Base-by-base conservation (phyloP, 1,284 basidiomycete species). In the Apiotrichum gracile region DNA sequence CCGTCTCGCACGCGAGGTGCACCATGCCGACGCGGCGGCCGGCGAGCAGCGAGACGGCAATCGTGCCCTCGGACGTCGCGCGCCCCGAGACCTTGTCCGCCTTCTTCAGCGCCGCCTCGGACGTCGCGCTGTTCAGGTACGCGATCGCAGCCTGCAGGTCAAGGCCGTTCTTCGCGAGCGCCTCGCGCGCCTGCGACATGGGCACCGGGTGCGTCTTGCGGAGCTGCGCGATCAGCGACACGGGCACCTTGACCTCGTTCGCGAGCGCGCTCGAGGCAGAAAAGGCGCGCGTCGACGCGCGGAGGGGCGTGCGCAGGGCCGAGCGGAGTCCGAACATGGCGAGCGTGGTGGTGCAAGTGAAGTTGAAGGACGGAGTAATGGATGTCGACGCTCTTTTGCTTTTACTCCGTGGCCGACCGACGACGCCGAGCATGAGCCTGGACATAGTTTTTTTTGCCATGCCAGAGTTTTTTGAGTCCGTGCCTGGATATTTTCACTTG, bases 1-100 rank as follows among this genome's bases (percentile, higher is more conserved):
- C 93, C 39, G 93, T 97, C 78, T 97, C 93, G 79, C 93, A 97
- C 67, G 91, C 92, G 57, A 97, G 80, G 74, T 97, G 93, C 54
- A 97, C 79, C 80, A 97, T 88, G 14, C 86, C 84, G 7, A 87
- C 91, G 25, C 88, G 82, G 39, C 88, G 79, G 13, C 66, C 65
- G 25, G 82, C 81, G 5, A 94, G 81, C 10, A 93, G 76, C 29
- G 83, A 84, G 19, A 88, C 78, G 43, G 84, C 85, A 33, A 97
- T 79, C 7, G 91, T 78, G 1, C 93, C 93, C 66, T 96, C 85
- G 29, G 81, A 80, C 2, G 92, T 84, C 10, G 78, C 73, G 47
- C 93, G 78, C 22, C 81, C 82, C 1, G 83, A 82, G 12, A 97
- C 81, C 74, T 96, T 97, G 47, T 84, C 88, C 0, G 86, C 88